Evolutionary conservation across 345 rosid species (phyloP).

Genomic region (Alliaria petiolata): DNA sequence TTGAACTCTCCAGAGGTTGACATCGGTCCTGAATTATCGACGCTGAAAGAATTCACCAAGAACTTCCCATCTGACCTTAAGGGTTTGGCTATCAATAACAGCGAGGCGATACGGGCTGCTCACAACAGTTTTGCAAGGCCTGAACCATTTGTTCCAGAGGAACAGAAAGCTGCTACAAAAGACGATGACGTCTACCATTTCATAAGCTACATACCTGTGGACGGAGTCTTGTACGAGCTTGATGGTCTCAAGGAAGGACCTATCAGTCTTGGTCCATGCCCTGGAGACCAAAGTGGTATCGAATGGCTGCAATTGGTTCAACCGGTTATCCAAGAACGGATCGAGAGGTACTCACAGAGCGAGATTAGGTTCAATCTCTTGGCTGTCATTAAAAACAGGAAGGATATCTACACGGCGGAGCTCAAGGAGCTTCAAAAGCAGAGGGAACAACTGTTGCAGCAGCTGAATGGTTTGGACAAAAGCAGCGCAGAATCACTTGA

Average conservation of each 20-base stretch:
- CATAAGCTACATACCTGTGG: slow-evolving; percentile 88
- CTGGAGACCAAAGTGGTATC: slow-evolving; percentile 50
- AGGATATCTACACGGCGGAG: slow-evolving; percentile 73
- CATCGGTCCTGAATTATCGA: slow-evolving; percentile 77
- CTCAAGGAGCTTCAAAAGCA: slow-evolving; percentile 87
- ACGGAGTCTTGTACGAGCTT: slow-evolving; percentile 90
- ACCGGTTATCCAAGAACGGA: slow-evolving; percentile 94
- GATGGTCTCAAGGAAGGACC: slow-evolving; percentile 98
- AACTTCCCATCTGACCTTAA: slow-evolving; percentile 91
- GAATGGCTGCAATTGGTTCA: slow-evolving; percentile 93
- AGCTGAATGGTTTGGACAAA: slow-evolving; percentile 46
- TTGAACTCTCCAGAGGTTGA: slow-evolving; percentile 87
- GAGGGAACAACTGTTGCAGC: slow-evolving; percentile 78
- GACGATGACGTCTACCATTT: slow-evolving; percentile 98
- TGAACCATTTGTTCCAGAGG: slow-evolving; percentile 90
- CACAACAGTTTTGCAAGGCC: slow-evolving; percentile 99
- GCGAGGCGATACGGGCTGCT: slow-evolving; percentile 85
- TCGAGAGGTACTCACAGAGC: slow-evolving; percentile 82
- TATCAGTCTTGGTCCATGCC: slow-evolving; percentile 80
- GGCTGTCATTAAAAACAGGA: slow-evolving; percentile 90
- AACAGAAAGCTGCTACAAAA: slow-evolving; percentile 82
- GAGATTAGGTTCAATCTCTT: slow-evolving; percentile 96
- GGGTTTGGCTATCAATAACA: slow-evolving; percentile 94
- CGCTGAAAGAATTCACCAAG: slow-evolving; percentile 82
- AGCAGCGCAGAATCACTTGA: slow-evolving; percentile 50